A percentile compares a stretch with the other conserved stretches of the same genome.
phyloP scores from a whole-genome alignment of 2,329 filamentous ascomycete genomes.

The Knufia fluminis region DNA sequence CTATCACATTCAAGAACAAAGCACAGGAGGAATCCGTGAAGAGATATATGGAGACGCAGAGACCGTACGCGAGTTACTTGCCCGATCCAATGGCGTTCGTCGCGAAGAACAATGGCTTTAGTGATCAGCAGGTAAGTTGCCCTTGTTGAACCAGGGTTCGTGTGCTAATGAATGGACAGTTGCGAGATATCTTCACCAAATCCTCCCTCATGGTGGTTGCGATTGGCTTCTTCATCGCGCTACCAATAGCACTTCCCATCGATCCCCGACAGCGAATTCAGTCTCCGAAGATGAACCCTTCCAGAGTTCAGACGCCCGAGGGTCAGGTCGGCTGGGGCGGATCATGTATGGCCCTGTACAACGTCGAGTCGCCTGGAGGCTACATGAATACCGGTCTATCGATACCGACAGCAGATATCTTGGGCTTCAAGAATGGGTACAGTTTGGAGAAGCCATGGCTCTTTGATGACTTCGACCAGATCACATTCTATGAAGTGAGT shows the following conservation, averaged over 20 bases:
- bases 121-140: conserved; percentile 28
- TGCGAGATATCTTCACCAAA: conserved; percentile 44
- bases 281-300: conserved; percentile 49
- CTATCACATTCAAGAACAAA: conserved; percentile 34
- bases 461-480: conserved; percentile 49
- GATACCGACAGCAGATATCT: conserved; percentile 45
- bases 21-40: conserved; percentile 42
- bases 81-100: conserved; percentile 53
- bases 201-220: conserved; percentile 44
- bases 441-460: conserved; percentile 41
- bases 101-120: conserved; percentile 47
- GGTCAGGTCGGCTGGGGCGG: conserved; percentile 50
- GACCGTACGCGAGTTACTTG: conserved; percentile 52
- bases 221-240: conserved; percentile 48
- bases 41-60: conserved; percentile 53
- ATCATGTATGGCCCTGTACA: conserved; percentile 46
- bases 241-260: conserved; percentile 44
- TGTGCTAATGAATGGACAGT: conserved; percentile 23
- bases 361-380: conserved; percentile 48
- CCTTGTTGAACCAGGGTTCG: background rate
- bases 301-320: conserved; percentile 47
- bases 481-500: conserved; percentile 46
- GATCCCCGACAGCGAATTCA: conserved; percentile 46
- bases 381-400: conserved; percentile 48
- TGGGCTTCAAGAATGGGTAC: conserved; percentile 45